Evolutionary conservation across 108 stramenopile genomes (phyloP), one percentile per base, ranked within the genome.

Genomic region (Cyclotella cryptica): DNA sequence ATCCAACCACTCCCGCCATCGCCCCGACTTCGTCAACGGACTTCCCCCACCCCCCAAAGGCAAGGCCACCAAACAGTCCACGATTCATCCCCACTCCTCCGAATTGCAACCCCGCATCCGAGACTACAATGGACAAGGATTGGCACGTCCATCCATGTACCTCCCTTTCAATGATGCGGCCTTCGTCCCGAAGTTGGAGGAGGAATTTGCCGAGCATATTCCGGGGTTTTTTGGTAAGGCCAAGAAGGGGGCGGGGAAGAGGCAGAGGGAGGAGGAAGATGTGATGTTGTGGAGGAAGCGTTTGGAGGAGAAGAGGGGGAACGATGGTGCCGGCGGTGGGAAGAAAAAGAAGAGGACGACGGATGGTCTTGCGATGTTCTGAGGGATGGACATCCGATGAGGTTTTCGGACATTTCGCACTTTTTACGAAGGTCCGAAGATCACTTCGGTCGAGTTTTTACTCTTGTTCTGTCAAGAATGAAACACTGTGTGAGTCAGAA

Each of bases 121-220:
- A n/a, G 92, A 93, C 72, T 96, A 96, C 72, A 88, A 90, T 62
- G 95, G 95, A 9, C 89, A 92, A 35, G 95, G 95, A 0, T 68
- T 96, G 61, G 95, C 90, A 12, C 71, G 92, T 11, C 83, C 86
- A 13, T 85, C 85, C 39, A 43, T 96, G 46, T 93, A 79, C 72
- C 53, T 96, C 14, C 66, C 80, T 30, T 84, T 96, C 26, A 42
- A 81, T n/a, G 93, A 96, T 80, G 86, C 89, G 10, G 68, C 81
- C 9, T 92, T 88, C 62, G 66, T 78, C 35, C 90, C 90, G 1
- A 87, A 81, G 58, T 72, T 96, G 11, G 88, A 92, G 62, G 63
- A 91, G 70, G 91, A 96, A 78, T 96, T 96, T 79, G 67, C 69
- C 53, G 93, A 93, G 69, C 95, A 96, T 69, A 85, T 96, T 53